Evolutionary conservation across 1,139 yeast species (phyloP), one percentile per base, ranked within the genome.

Genomic region (Scheffersomyces insectosa): DNA sequence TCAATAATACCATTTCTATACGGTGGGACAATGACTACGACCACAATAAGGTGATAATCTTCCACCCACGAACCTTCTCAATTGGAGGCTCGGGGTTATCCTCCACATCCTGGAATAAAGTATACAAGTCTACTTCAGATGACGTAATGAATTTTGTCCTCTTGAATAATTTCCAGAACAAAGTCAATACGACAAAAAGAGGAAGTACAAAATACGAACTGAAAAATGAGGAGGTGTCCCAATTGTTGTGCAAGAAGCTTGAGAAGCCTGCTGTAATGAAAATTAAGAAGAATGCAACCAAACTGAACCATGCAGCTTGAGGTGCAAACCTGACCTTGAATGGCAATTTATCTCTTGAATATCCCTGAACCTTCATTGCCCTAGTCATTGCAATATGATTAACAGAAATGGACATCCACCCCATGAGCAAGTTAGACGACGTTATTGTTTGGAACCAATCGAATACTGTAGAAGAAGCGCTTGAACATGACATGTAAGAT

Each of bases 261-360:
- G 61, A 44, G 50, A 68, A 74, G 0, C 79, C 79, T 29, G 72
- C 72, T 7, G 76, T 70, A 15, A 72, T 48, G 28, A 72, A 52
- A 41, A 73, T 55, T 3, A 72, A 15, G 1, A 54, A 37, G 2
- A 72, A 66, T 28, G 62, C 56, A 46, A 66, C 50, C 14, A 71
- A 63, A 1, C 76, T 68, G 33, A 69, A 55, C 63, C 68, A 70
- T 1, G 75, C 66, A 12, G 65, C 70, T 36, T 36, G 51, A 37
- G 52, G 56, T 3, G 64, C 59, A 29, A 61, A 57, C 38, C 53
- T 56, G 45, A 64, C 47, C n/a, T 43, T 45, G 54, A 66, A 68
- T 11, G 77, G 77, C 38, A 72, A 58, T 34, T 59, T 56, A 4
- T 57, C 55, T 51, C 78, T 62, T 12, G 66, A 44, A 41, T 59